Percentiles rank a stretch among this genome's conserved stretches.
These are phyloP conservation scores for Flaveria floridana DNA, from an alignment of 140 eudicot genomes.

Conservation along the genomic window DNA sequence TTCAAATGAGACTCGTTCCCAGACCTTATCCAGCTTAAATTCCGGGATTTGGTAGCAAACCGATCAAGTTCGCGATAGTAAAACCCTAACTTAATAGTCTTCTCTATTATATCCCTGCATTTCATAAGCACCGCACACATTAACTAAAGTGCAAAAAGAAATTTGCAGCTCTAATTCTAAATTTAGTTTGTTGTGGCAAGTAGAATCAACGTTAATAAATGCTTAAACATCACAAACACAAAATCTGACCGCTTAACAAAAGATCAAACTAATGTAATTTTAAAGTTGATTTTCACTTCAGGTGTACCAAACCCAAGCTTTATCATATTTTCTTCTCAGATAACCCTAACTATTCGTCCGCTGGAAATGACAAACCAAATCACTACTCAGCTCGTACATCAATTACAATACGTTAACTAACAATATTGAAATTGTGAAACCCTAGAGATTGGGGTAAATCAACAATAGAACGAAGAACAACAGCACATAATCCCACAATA, in stretches of 20 bases:
- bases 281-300: too few relatives aligned
- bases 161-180: constrained; percentile 12
- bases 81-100: constrained; percentile 67
- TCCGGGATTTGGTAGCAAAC: constrained; percentile 64
- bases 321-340: too few relatives aligned
- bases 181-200: background rate
- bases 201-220: background rate
- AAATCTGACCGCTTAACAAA: too few relatives aligned
- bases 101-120: constrained; percentile 79
- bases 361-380: too few relatives aligned
- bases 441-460: constrained; percentile 26
- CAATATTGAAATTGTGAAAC: constrained; percentile 4
- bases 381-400: background rate
- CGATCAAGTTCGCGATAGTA: constrained; percentile 84
- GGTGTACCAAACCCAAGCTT: too few relatives aligned
- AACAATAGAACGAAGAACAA: background rate
- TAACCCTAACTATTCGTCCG: too few relatives aligned
- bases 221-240: too few relatives aligned
- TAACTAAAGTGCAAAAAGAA: background rate
- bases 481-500: constrained; percentile 17
- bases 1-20: constrained; percentile 44
- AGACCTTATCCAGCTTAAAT: constrained; percentile 83
- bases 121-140: constrained; percentile 32
- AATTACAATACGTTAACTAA: background rate
- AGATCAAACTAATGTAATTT: too few relatives aligned